A percentile compares a stretch with the other conserved stretches of the same genome.
phyloP scores from a whole-genome alignment of 306 rosid species.

The Vigna nakashimae region DNA sequence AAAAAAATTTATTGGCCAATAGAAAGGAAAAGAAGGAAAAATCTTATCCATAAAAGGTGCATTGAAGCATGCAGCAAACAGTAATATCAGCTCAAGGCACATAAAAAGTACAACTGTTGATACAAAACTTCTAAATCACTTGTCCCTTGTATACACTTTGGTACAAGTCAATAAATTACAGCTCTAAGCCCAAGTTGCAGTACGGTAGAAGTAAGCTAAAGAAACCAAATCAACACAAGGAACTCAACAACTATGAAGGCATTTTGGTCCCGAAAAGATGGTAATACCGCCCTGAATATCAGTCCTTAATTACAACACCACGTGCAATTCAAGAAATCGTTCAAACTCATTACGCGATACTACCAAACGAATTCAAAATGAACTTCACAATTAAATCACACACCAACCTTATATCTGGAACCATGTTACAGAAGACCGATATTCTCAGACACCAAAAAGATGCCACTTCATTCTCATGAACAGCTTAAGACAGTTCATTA shows the following conservation, averaged over 20 bases:
- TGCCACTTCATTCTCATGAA: not conserved
- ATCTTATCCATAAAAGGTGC: constrained; percentile 34
- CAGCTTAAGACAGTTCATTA: not conserved
- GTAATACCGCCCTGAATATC: not conserved
- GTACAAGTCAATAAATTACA: constrained; percentile 32
- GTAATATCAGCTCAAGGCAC: constrained; percentile 36
- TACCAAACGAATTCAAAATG: constrained; percentile 20
- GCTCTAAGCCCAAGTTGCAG: constrained; percentile 33
- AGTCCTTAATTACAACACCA: constrained; percentile 13
- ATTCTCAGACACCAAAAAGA: not conserved
- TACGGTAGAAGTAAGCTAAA: constrained; percentile 21
- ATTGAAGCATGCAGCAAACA: constrained; percentile 17
- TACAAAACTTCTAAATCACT: constrained; percentile 32
- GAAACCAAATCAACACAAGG: constrained; percentile 9
- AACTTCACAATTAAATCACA: constrained; percentile 16
- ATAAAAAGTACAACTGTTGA: constrained; percentile 35
- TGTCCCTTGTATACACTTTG: not conserved
- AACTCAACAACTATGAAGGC: constrained; percentile 14
- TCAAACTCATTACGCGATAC: not conserved
- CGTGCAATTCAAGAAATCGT: not conserved
- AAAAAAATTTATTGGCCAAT: not conserved
- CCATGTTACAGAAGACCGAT: not conserved
- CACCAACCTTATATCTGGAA: not conserved
- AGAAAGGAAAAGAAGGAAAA: constrained; percentile 6
- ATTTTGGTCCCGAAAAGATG: constrained; percentile 14